Evolutionary conservation across 768 basidiomycete genomes (phyloP).

Genomic region (Lentinula boryana): DNA sequence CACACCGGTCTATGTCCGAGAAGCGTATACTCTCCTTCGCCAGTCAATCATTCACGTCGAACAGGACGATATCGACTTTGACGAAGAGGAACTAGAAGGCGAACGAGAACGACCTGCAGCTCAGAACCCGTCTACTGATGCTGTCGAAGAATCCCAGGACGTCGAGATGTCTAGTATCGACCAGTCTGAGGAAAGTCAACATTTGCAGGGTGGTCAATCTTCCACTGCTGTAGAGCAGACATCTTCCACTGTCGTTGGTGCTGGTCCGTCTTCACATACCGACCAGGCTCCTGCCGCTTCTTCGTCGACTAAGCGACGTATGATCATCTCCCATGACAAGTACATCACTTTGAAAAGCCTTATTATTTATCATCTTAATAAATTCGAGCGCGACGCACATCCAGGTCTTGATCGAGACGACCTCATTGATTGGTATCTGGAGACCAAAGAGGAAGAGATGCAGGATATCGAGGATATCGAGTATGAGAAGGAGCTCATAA

Average conservation of each 20-base stretch:
- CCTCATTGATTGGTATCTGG: conserved; percentile 95
- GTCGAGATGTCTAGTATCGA: conserved; percentile 50
- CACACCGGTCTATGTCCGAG: conserved; percentile 88
- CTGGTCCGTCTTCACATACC: conserved; percentile 27
- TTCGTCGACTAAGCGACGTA: conserved; percentile 55
- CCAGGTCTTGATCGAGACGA: conserved; percentile 84
- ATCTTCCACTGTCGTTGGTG: conserved; percentile 21
- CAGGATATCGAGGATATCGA: conserved; percentile 84
- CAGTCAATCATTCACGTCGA: conserved; percentile 99
- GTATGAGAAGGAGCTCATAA: conserved; percentile 84
- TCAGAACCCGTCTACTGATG: conserved; percentile 24
- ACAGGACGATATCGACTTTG: conserved; percentile 97
- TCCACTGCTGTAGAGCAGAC: conserved; percentile 24
- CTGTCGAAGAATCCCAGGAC: conserved; percentile 47
- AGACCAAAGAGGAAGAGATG: conserved; percentile 79
- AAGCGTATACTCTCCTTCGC: conserved; percentile 88
- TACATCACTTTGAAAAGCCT: conserved; percentile 88
- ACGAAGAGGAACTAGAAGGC: conserved; percentile 76
- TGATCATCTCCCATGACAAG: conserved; percentile 95
- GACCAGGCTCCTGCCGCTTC: conserved; percentile 31
- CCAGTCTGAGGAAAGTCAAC: conserved; percentile 52
- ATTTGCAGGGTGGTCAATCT: conserved; percentile 38
- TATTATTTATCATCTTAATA: conserved; percentile 76
- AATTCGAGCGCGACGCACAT: conserved; percentile 70
- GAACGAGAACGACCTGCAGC: conserved; percentile 36